Base-by-base conservation (phyloP, 306 rosid species). In the Cotoneaster glaucophyllus region DNA sequence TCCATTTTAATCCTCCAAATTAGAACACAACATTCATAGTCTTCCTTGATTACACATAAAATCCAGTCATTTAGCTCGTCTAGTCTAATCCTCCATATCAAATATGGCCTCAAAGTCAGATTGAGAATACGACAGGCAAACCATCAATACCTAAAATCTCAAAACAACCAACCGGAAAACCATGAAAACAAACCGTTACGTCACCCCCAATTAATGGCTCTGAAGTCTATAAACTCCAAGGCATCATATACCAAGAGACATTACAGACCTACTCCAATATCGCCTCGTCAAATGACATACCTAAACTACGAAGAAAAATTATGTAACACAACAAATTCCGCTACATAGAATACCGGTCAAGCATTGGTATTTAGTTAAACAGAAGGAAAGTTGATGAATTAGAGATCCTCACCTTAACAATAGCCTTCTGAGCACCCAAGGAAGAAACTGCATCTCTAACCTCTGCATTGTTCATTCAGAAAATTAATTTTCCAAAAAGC, bases 391-490 rank as follows among this genome's bases (percentile, higher is more conserved):
- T 15, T 1, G 52, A 26, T 61, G n/a, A 61, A 61, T 61, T 24
- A 43, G 64, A 74, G 39, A 69, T 81, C 71, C 75, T 81, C 54
- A 90, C 97, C 96, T 88, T 93, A 19, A 79, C 64, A 74, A 88
- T 88, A 66, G 89, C 73, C 82, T 90, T 93, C 70, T 87, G 93
- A 58, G 90, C 91, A 77, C 69, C 77, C 86, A 91, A 82, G 70
- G 86, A 58, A 78, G 93, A 32, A 70, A 86, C 86, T 11, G 74
- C 26, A 44, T 86, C 84, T 85, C 87, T 87, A 72, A 93, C 91
- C 88, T 87, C 96, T 91, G 91, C 91, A 86, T 67, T 56, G 22
- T 22, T 41, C 56, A 76, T 68, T 32, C 2, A 71, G 26, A 4
- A 14, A 64, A 74, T 43, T 34, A 66, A 10, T 6, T 7, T 22